Conservation (phyloP, 805 yeast genomes). For the Kluyveromyces lactis region DNA sequence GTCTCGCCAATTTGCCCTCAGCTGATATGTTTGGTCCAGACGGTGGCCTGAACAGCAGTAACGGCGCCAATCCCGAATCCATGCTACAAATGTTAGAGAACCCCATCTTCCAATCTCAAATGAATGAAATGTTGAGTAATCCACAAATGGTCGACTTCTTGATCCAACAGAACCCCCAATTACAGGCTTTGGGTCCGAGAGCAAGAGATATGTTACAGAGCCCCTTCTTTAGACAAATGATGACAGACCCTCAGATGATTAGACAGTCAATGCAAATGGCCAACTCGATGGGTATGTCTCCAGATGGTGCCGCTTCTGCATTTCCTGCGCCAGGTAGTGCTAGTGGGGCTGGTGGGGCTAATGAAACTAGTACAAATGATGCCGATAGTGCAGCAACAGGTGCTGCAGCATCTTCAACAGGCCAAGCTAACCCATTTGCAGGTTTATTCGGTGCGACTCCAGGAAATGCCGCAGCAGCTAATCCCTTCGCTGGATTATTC, state of each 20-base stretch:
- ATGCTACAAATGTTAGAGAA: slow-evolving; percentile 65
- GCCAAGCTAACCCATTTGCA: slow-evolving; percentile 50
- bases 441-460: slow-evolving; percentile 27
- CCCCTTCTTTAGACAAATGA: slow-evolving; percentile 71
- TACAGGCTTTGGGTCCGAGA: slow-evolving; percentile 82
- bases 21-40: slow-evolving; percentile 90
- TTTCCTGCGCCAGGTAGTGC: slow-evolving; percentile 46
- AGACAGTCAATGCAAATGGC: slow-evolving; percentile 76
- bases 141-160: slow-evolving; percentile 82
- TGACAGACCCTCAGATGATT: slow-evolving; percentile 78
- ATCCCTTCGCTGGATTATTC: slow-evolving; percentile 36
- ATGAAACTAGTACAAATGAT: slow-evolving; percentile 6
- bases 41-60: slow-evolving; percentile 57
- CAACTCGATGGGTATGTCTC: slow-evolving; percentile 32
- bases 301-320: slow-evolving; percentile 27
- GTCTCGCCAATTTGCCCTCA: slow-evolving; percentile 74
- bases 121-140: slow-evolving; percentile 75
- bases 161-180: slow-evolving; percentile 76
- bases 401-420: slow-evolving; percentile 15
- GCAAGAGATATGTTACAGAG: slow-evolving; percentile 79
- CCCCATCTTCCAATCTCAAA: slow-evolving; percentile 73
- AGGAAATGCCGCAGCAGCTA: slow-evolving; percentile 23
- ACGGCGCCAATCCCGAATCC: slow-evolving; percentile 68
- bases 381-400: slow-evolving; percentile 16
- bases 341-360: too few relatives aligned